phyloP scores from a whole-genome alignment of 495 filamentous ascomycete genomes.

The Penicillium macrosclerotiorum region DNA sequence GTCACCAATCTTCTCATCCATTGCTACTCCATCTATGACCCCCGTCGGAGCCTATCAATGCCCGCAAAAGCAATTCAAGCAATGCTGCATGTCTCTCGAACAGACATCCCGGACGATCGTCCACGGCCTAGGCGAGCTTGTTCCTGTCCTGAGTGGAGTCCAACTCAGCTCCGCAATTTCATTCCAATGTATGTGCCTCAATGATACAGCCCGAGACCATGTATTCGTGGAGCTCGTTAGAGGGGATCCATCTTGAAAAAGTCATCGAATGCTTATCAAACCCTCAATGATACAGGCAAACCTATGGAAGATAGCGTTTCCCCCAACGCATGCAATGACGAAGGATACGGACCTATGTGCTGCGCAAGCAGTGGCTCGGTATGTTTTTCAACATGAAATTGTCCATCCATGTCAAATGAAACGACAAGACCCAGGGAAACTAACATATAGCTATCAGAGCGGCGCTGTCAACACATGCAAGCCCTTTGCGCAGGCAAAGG shows the following conservation, averaged over 20 bases:
- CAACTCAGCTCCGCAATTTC: constrained; percentile 23
- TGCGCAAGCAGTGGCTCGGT: constrained; percentile 20
- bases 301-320: constrained; percentile 16
- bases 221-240: too few relatives aligned
- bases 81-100: constrained; percentile 34
- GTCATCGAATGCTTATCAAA: background rate
- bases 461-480: constrained; percentile 17
- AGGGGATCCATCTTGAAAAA: background rate
- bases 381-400: too few relatives aligned
- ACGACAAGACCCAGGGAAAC: too few relatives aligned
- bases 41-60: constrained; percentile 22
- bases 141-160: constrained; percentile 25
- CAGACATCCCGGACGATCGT: constrained; percentile 16
- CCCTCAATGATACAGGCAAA: constrained; percentile 10
- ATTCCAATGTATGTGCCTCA: constrained; percentile 31
- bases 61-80: constrained; percentile 19
- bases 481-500: constrained; percentile 25
- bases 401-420: too few relatives aligned
- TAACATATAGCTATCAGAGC: background rate
- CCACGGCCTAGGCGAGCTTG: constrained; percentile 17
- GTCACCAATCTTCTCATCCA: too few relatives aligned
- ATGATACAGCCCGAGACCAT: too few relatives aligned
- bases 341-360: constrained; percentile 31
- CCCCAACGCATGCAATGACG: constrained; percentile 18
- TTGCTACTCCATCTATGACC: background rate